These are phyloP conservation scores for Diaporthe citriasiana DNA, from an alignment of 2,329 filamentous ascomycete species.

Conservation along the genomic window DNA sequence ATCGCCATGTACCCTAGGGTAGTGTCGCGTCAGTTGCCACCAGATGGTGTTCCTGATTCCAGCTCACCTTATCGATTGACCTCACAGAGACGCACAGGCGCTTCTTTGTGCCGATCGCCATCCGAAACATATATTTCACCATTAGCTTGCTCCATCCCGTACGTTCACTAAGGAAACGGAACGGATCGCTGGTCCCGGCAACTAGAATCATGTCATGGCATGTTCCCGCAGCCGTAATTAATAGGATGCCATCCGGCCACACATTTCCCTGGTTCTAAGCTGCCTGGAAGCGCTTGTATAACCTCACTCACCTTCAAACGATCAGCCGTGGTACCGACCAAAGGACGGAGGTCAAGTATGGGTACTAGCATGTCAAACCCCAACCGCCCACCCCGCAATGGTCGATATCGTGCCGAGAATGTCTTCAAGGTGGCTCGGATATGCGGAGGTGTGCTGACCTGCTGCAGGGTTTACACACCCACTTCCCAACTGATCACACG, in stretches of 20 bases:
- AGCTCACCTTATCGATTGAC: background rate
- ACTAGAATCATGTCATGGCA: background rate
- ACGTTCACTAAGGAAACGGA: background rate
- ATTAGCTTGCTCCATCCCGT: background rate
- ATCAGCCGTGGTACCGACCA: background rate
- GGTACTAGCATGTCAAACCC: background rate
- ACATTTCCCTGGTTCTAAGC: background rate
- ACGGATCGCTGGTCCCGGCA: background rate
- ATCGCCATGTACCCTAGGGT: background rate
- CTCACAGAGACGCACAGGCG: no score
- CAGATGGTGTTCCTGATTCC: background rate
- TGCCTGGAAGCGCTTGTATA: background rate
- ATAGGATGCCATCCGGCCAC: background rate
- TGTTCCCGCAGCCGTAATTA: background rate
- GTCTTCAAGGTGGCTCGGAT: background rate
- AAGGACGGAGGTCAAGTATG: background rate
- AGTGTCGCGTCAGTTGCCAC: slow-evolving; percentile 1
- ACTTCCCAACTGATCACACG: background rate
- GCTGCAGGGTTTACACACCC: background rate
- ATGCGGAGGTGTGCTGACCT: background rate
- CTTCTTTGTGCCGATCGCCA: background rate
- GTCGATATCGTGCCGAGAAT: background rate
- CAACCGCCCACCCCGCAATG: background rate
- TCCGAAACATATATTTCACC: background rate
- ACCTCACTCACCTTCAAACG: background rate